Evolutionary conservation across 306 rosid genomes (phyloP).

Genomic region (Begonia peltatifolia): DNA sequence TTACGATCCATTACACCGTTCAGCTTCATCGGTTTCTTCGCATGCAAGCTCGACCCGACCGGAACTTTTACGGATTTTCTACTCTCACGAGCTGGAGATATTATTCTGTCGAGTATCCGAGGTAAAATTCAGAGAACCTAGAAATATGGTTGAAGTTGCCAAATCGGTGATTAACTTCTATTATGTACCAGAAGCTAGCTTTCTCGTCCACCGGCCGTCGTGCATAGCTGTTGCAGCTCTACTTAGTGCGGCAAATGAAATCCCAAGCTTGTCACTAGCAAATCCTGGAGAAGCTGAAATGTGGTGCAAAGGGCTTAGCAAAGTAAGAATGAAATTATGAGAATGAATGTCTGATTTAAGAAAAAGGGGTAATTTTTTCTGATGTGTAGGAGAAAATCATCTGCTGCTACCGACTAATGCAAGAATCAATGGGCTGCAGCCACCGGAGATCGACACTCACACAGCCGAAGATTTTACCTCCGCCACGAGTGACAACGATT

Average conservation of each 20-base stretch:
- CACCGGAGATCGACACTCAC: conserved; percentile 20
- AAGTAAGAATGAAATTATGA: conserved; percentile 36
- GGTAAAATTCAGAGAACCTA: conserved; percentile 19
- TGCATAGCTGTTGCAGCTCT: conserved; percentile 92
- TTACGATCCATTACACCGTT: conserved; percentile 91
- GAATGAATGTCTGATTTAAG: background rate
- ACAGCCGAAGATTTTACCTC: conserved; percentile 42
- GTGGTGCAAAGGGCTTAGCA: conserved; percentile 87
- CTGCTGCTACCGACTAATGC: conserved; percentile 64
- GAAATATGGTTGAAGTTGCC: background rate
- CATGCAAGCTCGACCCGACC: conserved; percentile 68
- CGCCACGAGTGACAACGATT: conserved; percentile 45
- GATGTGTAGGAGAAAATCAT: conserved; percentile 63
- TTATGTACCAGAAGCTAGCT: conserved; percentile 51
- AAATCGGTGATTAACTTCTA: background rate
- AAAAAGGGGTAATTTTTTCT: background rate
- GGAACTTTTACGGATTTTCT: conserved; percentile 50
- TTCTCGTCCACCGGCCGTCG: conserved; percentile 88
- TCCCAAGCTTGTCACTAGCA: conserved; percentile 58
- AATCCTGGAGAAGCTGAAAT: conserved; percentile 79
- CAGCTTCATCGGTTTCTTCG: conserved; percentile 67
- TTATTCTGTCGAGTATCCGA: conserved; percentile 63
- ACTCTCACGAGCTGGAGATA: conserved; percentile 60
- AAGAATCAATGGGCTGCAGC: conserved; percentile 33
- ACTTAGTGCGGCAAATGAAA: conserved; percentile 73